Evolutionary conservation across 805 yeast genomes (phyloP).

Genomic region (Wickerhamomyces rabaulensis): DNA sequence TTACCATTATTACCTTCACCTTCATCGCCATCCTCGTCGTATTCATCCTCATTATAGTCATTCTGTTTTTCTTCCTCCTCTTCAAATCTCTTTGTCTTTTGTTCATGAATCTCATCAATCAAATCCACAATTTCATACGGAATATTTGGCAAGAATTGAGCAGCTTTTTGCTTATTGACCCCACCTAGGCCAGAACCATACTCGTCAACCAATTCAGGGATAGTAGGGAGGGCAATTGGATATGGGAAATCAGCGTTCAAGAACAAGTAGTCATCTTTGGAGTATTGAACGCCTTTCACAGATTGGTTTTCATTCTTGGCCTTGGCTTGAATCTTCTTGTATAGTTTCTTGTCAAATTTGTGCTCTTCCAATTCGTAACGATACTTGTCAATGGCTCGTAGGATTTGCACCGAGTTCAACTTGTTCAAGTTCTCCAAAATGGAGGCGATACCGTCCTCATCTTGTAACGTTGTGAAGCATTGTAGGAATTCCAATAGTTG

Average conservation of each 20-base stretch:
- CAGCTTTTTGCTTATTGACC: conserved; percentile 44
- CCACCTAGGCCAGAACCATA: conserved; percentile 80
- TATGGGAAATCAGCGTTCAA: conserved; percentile 34
- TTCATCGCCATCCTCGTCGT: conserved; percentile 11
- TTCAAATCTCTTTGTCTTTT: conserved; percentile 24
- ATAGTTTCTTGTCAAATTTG: conserved; percentile 42
- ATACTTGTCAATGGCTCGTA: conserved; percentile 68
- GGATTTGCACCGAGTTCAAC: conserved; percentile 64
- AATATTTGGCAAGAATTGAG: conserved; percentile 62
- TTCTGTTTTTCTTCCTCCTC: conserved; percentile 12
- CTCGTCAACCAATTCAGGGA: conserved; percentile 61
- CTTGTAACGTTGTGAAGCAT: conserved; percentile 66
- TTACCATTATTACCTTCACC: conserved; percentile 6
- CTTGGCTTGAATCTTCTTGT: conserved; percentile 9
- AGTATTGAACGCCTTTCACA: conserved; percentile 14
- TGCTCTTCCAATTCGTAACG: conserved; percentile 80
- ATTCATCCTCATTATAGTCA: conserved; percentile 10
- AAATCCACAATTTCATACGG: conserved; percentile 68
- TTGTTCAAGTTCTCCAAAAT: conserved; percentile 48
- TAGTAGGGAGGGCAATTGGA: conserved; percentile 65
- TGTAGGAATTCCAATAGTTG: conserved; percentile 90
- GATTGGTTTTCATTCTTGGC: conserved; percentile 11
- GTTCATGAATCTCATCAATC: conserved; percentile 61
- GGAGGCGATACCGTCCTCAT: conserved; percentile 55
- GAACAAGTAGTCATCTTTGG: conserved; percentile 27